Evolutionary conservation across 2,329 filamentous ascomycete genomes (phyloP).

Genomic region (Alternaria metachromatica): DNA sequence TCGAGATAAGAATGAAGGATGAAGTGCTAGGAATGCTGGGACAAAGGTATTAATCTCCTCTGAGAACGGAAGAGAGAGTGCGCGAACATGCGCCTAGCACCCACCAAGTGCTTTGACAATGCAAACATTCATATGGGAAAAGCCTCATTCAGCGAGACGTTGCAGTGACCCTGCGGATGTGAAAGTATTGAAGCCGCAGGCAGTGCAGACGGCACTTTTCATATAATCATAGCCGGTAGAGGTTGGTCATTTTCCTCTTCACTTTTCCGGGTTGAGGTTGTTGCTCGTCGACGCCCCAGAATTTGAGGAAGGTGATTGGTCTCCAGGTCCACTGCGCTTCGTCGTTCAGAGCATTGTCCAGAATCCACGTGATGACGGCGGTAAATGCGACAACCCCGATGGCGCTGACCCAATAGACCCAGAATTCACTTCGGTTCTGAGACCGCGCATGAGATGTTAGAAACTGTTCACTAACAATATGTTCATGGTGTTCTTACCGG

Average conservation of each 20-base stretch:
- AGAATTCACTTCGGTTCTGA: conserved; percentile 31
- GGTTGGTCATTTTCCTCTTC: conserved; percentile 17
- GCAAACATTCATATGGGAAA: not conserved
- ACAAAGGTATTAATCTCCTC: not conserved
- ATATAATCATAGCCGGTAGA: conserved; percentile 9
- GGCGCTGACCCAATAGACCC: conserved; percentile 44
- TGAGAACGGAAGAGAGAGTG: not conserved
- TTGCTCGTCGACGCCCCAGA: conserved; percentile 12
- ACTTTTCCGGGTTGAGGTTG: not conserved
- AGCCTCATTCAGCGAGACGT: not conserved
- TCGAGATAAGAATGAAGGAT: not conserved
- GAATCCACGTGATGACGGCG: conserved; percentile 28
- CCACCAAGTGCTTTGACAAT: not conserved
- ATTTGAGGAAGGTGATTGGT: conserved; percentile 16
- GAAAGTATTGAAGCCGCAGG: not conserved
- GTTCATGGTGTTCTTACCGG: conserved; percentile 10
- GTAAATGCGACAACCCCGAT: conserved; percentile 35
- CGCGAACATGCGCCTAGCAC: not conserved
- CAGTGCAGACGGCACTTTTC: not conserved
- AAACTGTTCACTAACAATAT: not conserved
- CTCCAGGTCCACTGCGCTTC: conserved; percentile 33
- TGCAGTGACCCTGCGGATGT: not conserved
- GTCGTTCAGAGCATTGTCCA: conserved; percentile 39
- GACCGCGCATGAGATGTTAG: not conserved
- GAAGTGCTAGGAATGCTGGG: not conserved